Evolutionary conservation across 208 protist genomes (phyloP), one percentile per base, ranked within the genome.

Genomic region (Novymonas esmeraldas): DNA sequence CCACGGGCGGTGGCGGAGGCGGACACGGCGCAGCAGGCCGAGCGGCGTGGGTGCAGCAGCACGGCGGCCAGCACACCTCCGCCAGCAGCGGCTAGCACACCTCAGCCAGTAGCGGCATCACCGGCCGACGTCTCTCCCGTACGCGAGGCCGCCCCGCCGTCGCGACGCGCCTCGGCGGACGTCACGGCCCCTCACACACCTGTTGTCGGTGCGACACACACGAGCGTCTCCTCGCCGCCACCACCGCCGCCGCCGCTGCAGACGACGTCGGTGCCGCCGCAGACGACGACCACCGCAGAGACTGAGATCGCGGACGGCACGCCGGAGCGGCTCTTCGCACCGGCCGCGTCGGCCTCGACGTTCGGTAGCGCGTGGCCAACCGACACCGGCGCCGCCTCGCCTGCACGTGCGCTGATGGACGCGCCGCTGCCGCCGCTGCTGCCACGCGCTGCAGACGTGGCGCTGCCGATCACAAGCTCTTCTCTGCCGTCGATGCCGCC

Each of bases 241-340:
- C 16, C 7, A 11, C 18, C 31, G n/a, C 18, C n/a, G 33, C 20
- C 20, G 28, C 51, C 10, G 51, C 51, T 29, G 52, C 24, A 2
- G 20, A 14, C 2, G 7, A 6, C 31, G 38, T 14, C 28, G 52
- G 34, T 18, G 20, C 20, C 7, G n/a, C 9, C 11, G 31, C 4
- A 26, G 42, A 41, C 2, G 42, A 28, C 18, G 2, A 22, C 22
- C 4, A 33, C 39, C 6, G n/a, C 20, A 6, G 59, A 18, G 5
- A 29, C 44, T n/a, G 44, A 64, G 18, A 28, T 29, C 9, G 44
- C 6, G 11, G 26, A 44, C 16, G 45, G 41, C 24, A 70, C 73
- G 5, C 73, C 73, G 16, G 73, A 79, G 48, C 65, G 66, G 6
- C 22, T 56, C 49, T 63, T 48, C 55, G 60, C 57, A 41, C 60